A percentile compares a stretch with the other conserved stretches of the same genome.
These are phyloP conservation scores for Fraxinus sp. DNA, from an alignment of 305 asterid species.

Conservation along the genomic window DNA sequence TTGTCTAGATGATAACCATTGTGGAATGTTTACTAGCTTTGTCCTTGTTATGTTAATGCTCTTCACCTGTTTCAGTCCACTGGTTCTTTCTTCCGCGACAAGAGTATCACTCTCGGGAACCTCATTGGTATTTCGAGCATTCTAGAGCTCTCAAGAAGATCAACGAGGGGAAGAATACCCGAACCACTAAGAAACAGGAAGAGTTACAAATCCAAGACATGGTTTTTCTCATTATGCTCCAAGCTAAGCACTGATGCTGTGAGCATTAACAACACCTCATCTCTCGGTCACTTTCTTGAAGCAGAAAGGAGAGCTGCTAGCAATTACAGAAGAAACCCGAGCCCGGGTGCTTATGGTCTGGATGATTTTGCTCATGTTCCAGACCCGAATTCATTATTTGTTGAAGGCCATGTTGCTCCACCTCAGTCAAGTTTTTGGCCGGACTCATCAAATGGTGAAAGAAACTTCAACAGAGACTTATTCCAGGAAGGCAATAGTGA, in stretches of 20 bases:
- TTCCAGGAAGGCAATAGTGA: conserved; percentile 37
- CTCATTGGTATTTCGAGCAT: conserved; percentile 67
- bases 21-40: neutral
- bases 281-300: conserved; percentile 69
- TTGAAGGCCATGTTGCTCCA: conserved; percentile 49
- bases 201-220: conserved; percentile 46
- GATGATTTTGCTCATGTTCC: conserved; percentile 47
- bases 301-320: conserved; percentile 54
- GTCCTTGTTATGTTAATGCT: neutral
- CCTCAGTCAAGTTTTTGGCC: conserved; percentile 30
- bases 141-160: conserved; percentile 55
- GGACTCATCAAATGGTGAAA: conserved; percentile 19
- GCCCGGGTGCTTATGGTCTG: conserved; percentile 29
- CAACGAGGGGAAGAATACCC: conserved; percentile 41
- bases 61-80: conserved; percentile 49
- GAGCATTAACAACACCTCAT: conserved; percentile 37
- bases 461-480: conserved; percentile 32
- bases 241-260: conserved; percentile 63
- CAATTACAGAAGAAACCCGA: conserved; percentile 25
- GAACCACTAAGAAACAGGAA: conserved; percentile 41
- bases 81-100: conserved; percentile 67
- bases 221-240: conserved; percentile 63
- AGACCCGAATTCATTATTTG: conserved; percentile 40
- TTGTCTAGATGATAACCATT: neutral
- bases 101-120: conserved; percentile 64